Conservation (phyloP, 805 yeast genomes). For the Candida loeiensis region DNA sequence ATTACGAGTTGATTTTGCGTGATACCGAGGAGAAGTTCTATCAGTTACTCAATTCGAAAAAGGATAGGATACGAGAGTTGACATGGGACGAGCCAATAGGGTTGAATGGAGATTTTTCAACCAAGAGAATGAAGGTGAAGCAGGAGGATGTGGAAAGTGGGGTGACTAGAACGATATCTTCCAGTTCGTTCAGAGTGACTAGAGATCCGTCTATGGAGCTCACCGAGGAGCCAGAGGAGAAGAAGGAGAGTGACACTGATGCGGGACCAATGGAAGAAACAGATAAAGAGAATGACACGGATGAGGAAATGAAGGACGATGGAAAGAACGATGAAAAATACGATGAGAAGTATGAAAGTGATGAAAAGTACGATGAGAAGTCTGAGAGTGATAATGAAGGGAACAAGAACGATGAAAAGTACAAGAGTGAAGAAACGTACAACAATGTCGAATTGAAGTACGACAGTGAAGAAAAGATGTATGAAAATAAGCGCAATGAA, state of each 20-base stretch:
- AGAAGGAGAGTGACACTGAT: neutral
- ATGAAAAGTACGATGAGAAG: slow-evolving; percentile 8
- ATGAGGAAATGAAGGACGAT: neutral
- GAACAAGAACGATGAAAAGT: no score
- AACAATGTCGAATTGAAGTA: no score
- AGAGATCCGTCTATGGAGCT: neutral
- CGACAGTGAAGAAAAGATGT: no score
- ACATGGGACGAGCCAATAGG: slow-evolving; percentile 11
- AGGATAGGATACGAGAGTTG: slow-evolving; percentile 28
- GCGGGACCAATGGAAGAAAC: neutral
- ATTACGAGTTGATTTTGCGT: slow-evolving; percentile 18
- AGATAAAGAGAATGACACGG: no score
- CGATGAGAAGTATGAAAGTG: no score
- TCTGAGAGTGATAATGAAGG: no score
- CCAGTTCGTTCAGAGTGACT: neutral
- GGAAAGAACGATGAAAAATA: no score
- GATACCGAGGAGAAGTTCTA: slow-evolving; percentile 28
- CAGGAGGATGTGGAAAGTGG: neutral
- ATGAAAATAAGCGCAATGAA: no score
- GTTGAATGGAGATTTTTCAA: slow-evolving; percentile 10
- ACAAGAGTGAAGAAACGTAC: no score
- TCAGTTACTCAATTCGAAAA: slow-evolving; percentile 27
- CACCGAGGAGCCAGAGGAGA: no score
- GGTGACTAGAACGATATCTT: neutral
- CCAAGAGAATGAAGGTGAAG: slow-evolving; percentile 7